phyloP scores from a whole-genome alignment of 2,329 filamentous ascomycete genomes.

The Berkeleyomyces basicola region DNA sequence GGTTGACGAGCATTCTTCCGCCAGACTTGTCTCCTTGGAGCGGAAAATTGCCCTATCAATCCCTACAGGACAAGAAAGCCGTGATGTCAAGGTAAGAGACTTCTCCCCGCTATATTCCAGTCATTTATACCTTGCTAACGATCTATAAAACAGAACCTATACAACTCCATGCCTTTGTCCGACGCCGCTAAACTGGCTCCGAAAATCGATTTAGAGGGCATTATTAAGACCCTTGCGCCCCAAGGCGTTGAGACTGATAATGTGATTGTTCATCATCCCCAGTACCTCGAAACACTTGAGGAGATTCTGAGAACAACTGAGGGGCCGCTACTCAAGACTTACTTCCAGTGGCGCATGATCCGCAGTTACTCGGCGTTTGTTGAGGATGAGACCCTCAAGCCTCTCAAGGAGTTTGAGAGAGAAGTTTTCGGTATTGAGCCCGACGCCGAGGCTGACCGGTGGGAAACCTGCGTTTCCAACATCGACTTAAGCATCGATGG shows the following conservation, averaged over 20 bases:
- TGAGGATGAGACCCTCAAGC: constrained; percentile 41
- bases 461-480: constrained; percentile 45
- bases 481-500: constrained; percentile 45
- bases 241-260: constrained; percentile 23
- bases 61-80: no score
- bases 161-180: constrained; percentile 43
- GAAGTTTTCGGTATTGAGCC: constrained; percentile 44
- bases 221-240: constrained; percentile 32
- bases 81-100: no score
- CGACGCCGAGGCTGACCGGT: constrained; percentile 46
- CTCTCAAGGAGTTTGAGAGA: constrained; percentile 43
- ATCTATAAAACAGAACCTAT: constrained; percentile 24
- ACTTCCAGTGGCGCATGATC: constrained; percentile 47
- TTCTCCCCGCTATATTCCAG: no score
- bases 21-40: no score
- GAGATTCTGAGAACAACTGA: constrained; percentile 36
- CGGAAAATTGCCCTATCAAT: no score
- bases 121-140: no score
- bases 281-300: constrained; percentile 42
- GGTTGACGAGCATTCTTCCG: constrained; percentile 18
- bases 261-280: constrained; percentile 42
- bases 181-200: constrained; percentile 40
- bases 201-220: constrained; percentile 34
- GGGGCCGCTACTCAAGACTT: constrained; percentile 39
- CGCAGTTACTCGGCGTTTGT: constrained; percentile 35